Conservation (phyloP, 2,329 filamentous ascomycete genomes). For the Neofusicoccum sp. region DNA sequence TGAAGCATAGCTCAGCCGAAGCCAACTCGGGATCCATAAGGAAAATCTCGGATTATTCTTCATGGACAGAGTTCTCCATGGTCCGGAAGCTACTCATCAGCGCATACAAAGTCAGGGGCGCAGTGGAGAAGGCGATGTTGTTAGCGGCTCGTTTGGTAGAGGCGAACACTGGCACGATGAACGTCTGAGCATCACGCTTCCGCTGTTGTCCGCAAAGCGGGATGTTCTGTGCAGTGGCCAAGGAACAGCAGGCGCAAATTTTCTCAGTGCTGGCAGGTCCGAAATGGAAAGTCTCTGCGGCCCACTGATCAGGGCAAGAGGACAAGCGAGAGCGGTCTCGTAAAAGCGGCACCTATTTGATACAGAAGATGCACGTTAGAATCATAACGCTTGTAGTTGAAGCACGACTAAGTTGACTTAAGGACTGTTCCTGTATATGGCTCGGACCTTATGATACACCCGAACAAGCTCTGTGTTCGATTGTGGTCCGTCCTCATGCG, state of each 20-base stretch:
- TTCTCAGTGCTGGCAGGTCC: neutral
- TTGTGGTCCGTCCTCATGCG: neutral
- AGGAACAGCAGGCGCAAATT: neutral
- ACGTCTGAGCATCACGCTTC: too few relatives aligned
- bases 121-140: too few relatives aligned
- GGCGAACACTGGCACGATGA: too few relatives aligned
- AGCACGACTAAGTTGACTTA: conserved; percentile 1
- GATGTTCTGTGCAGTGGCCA: neutral
- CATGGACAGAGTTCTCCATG: too few relatives aligned
- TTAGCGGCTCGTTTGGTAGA: too few relatives aligned
- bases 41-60: too few relatives aligned
- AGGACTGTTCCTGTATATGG: neutral
- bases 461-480: neutral
- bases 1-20: too few relatives aligned
- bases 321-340: neutral
- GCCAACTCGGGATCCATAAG: too few relatives aligned
- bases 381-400: neutral
- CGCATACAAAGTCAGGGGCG: too few relatives aligned
- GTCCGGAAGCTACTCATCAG: too few relatives aligned
- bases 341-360: conserved; percentile 3
- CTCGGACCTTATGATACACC: neutral
- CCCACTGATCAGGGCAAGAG: neutral
- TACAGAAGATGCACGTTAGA: conserved; percentile 7
- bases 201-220: too few relatives aligned
- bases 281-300: neutral